Evolutionary conservation across 768 basidiomycete species (phyloP).

Genomic region (Daedaleopsis nitida): DNA sequence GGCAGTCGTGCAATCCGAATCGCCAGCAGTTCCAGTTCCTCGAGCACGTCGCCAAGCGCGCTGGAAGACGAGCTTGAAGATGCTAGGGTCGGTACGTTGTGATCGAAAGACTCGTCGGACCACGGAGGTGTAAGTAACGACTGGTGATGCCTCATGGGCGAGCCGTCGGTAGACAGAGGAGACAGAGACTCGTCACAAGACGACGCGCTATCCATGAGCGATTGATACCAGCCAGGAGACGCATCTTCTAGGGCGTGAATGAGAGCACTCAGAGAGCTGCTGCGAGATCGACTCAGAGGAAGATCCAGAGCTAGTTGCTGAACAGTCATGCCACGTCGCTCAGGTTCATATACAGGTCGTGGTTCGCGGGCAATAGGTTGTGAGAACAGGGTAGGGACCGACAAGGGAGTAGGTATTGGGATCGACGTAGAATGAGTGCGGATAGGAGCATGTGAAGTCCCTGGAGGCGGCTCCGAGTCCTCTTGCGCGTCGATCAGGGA

Average conservation of each 20-base stretch:
- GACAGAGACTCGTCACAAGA: not conserved
- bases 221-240: slow-evolving; percentile 20
- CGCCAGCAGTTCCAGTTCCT: slow-evolving; percentile 7
- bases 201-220: slow-evolving; percentile 16
- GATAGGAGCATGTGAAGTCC: not conserved
- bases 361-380: not conserved
- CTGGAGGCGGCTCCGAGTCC: not conserved
- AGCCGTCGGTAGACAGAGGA: not conserved
- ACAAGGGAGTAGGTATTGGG: not conserved
- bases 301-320: slow-evolving; percentile 17
- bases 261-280: slow-evolving; percentile 13
- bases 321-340: slow-evolving; percentile 7
- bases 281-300: slow-evolving; percentile 7
- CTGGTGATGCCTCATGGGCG: not conserved
- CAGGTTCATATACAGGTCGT: not conserved
- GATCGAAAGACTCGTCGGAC: not conserved
- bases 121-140: not conserved
- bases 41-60: slow-evolving; percentile 1
- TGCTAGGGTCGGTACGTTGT: not conserved
- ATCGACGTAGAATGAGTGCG: not conserved
- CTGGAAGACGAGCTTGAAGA: not conserved
- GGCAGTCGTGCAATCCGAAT: not conserved
- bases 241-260: slow-evolving; percentile 17
- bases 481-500: not conserved
- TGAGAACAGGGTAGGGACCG: not conserved